A percentile compares a stretch with the other conserved stretches of the same genome.
Conservation (phyloP, 805 yeast genomes). For the Cyberlindnera maclurae region DNA sequence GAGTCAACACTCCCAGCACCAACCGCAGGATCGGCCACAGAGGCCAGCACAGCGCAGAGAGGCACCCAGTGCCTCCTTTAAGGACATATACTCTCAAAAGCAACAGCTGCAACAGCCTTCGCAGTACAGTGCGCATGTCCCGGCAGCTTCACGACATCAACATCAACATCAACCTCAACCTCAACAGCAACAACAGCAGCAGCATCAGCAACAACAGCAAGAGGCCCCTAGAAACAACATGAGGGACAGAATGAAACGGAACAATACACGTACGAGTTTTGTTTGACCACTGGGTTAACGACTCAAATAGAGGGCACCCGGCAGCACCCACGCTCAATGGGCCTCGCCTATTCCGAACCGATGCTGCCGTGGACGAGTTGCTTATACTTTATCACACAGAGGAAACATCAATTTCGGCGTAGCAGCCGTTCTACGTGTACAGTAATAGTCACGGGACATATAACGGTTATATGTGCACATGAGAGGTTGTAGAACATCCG, state of each 20-base stretch:
- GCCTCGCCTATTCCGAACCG: no score
- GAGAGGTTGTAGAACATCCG: no score
- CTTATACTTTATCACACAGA: no score
- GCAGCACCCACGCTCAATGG: no score
- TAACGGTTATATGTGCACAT: no score
- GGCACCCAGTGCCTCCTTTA: constrained; percentile 12
- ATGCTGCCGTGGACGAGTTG: no score
- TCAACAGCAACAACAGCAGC: constrained; percentile 2
- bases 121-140: background rate
- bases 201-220: background rate
- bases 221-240: constrained; percentile 4
- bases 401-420: no score
- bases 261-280: constrained; percentile 20
- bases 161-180: constrained; percentile 6
- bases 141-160: background rate
- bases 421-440: no score
- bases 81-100: constrained; percentile 13
- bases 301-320: no score
- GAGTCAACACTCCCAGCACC: constrained; percentile 3
- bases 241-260: constrained; percentile 22
- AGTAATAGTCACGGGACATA: no score
- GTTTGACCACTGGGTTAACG: background rate
- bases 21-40: constrained; percentile 2
- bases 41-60: constrained; percentile 3
- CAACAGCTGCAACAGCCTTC: background rate